These are phyloP conservation scores for Petrea volubilis DNA, from an alignment of 257 asterid genomes.

Conservation along the genomic window DNA sequence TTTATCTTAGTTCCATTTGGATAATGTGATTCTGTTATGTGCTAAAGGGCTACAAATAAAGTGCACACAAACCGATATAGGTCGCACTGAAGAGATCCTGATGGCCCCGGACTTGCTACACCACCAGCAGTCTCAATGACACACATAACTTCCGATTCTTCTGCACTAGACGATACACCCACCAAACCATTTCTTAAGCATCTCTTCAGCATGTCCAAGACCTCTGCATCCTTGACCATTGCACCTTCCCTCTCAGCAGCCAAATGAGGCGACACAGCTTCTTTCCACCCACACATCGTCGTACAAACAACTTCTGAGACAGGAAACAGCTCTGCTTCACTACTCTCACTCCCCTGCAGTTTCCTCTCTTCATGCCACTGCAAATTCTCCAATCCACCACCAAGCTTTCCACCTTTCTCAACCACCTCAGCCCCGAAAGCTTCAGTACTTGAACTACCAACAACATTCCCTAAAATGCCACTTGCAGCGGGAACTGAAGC, in stretches of 20 bases:
- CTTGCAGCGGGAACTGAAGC: conserved; percentile 59
- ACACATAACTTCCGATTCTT: conserved; percentile 52
- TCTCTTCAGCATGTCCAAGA: conserved; percentile 64
- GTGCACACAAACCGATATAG: conserved; percentile 59
- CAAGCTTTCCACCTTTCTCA: conserved; percentile 18
- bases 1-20: neutral
- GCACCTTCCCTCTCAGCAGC: conserved; percentile 87
- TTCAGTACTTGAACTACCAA: conserved; percentile 15
- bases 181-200: conserved; percentile 41
- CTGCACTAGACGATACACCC: conserved; percentile 19
- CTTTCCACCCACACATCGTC: conserved; percentile 84
- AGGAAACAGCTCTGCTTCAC: conserved; percentile 33
- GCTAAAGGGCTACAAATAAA: neutral
- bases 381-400: conserved; percentile 48
- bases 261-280: conserved; percentile 88
- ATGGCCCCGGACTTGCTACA: conserved; percentile 97
- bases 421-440: conserved; percentile 19
- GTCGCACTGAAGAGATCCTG: conserved; percentile 93
- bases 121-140: conserved; percentile 98
- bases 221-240: conserved; percentile 53
- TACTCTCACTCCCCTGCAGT: conserved; percentile 54
- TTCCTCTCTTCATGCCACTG: conserved; percentile 67
- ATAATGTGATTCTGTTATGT: neutral
- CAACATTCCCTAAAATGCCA: conserved; percentile 32
- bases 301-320: conserved; percentile 68